Base-by-base conservation (phyloP, 2,329 filamentous ascomycete species). In the Colletotrichum gigasporum region DNA sequence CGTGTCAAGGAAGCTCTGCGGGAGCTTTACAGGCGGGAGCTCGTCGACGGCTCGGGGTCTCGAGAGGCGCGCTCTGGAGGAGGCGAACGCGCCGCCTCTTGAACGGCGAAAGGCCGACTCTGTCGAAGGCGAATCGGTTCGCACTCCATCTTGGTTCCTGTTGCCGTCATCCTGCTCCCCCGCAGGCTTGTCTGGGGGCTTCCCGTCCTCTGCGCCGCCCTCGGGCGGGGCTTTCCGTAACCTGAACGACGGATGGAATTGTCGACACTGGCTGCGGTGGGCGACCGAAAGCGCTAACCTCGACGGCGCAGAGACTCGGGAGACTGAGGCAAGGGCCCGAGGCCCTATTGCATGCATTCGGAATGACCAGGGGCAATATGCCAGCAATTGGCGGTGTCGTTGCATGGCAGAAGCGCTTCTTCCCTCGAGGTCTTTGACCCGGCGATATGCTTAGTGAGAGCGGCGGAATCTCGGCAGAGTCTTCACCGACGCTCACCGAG, bases 1-100 rank as follows among this genome's bases (percentile, higher is more conserved):
- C 18, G 78, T 73, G 37, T 83, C 75, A 55, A 87, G 74, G 66
- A 91, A 91, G 74, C 81, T 84, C 59, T 80, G 74, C 1, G 89
- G 87, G 12, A 91, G 76, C 51, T 82, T 78, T 20, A 87, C 76
- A 2, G 81, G 78, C n/a, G 85, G 85, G 10, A 87, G 68, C 44
- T 79, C 78, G 24, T 78, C 75, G 32, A 76, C 74, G 30, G 71
- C 72, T 41, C 74, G 69, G 54, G 73, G 73, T 54, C 77, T 73
- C 58, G 74, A 66, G 52, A 72, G 70, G 28, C 76, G 74, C 59
- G 69, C 72, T 66, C 73, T 75, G 70, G 71, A 68, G 69, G 68
- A 63, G 67, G 47, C 70, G 71, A 66, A 63, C 22, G 63, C 42
- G 61, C 53, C 39, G 34, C 48, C 61, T 30, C 64, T 68, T 32